These are phyloP conservation scores for Ramaria rubella DNA, from an alignment of 768 basidiomycete species.

Conservation along the genomic window DNA sequence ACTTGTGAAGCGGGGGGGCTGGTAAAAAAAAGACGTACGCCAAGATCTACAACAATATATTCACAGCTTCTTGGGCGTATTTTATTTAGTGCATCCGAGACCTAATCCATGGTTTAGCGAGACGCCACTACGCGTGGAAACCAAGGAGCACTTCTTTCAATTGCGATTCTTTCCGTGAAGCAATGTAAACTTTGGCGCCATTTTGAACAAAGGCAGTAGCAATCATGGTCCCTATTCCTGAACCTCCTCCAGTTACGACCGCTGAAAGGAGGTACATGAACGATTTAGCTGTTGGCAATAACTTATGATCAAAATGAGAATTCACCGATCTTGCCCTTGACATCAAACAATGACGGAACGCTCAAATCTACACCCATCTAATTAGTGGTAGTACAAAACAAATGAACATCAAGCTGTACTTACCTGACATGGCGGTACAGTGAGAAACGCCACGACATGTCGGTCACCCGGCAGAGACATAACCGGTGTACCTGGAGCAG, in stretches of 20 bases:
- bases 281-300: background rate
- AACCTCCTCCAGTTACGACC: conserved; percentile 77
- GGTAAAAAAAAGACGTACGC: conserved; percentile 37
- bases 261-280: conserved; percentile 37
- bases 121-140: background rate
- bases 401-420: background rate
- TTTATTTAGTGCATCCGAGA: conserved; percentile 54
- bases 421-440: background rate
- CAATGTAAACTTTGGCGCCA: conserved; percentile 86
- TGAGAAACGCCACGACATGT: no score
- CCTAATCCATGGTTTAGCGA: conserved; percentile 24
- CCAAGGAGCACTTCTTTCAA: conserved; percentile 59
- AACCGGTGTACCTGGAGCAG: no score
- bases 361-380: conserved; percentile 42
- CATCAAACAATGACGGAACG: conserved; percentile 50
- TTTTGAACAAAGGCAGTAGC: conserved; percentile 77
- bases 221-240: conserved; percentile 81
- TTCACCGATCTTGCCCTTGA: conserved; percentile 64
- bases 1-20: background rate
- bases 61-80: conserved; percentile 53
- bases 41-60: conserved; percentile 70
- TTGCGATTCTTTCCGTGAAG: conserved; percentile 73
- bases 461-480: no score
- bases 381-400: background rate
- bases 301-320: background rate